phyloP scores from a whole-genome alignment of 805 yeast genomes.

The Candida berthetii region DNA sequence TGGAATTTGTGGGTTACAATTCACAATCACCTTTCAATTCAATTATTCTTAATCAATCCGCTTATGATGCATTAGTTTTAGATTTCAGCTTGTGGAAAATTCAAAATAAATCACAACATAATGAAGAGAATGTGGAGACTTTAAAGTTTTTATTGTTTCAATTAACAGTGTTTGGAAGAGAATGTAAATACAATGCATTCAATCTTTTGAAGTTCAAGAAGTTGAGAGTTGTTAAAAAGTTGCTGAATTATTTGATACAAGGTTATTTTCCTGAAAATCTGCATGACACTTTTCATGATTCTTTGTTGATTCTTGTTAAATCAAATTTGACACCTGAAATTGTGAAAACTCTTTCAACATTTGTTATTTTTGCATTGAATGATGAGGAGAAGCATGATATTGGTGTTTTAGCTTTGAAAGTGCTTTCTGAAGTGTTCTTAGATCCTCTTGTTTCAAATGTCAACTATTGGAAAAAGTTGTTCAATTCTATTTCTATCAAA shows the following conservation, averaged over 20 bases:
- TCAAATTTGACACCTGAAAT: conserved; percentile 49
- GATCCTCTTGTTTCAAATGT: conserved; percentile 33
- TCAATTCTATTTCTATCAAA: conserved; percentile 55
- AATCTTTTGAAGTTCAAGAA: conserved; percentile 48
- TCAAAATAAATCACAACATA: background rate
- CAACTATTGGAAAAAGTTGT: conserved; percentile 36
- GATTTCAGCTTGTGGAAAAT: conserved; percentile 59
- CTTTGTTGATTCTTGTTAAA: conserved; percentile 33
- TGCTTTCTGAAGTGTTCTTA: conserved; percentile 22
- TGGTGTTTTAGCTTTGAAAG: conserved; percentile 23
- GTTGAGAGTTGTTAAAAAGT: conserved; percentile 37
- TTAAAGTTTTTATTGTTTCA: conserved; percentile 52
- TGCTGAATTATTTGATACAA: conserved; percentile 20
- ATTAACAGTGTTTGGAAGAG: conserved; percentile 46
- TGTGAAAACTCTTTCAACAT: conserved; percentile 45
- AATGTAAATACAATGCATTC: conserved; percentile 42
- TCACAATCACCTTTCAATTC: conserved; percentile 46
- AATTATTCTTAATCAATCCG: conserved; percentile 44
- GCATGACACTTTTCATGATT: conserved; percentile 29
- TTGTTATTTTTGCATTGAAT: conserved; percentile 41
- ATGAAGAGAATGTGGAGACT: conserved; percentile 30
- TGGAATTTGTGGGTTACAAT: conserved; percentile 53
- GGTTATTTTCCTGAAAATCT: conserved; percentile 28
- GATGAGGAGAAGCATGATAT: conserved; percentile 18
- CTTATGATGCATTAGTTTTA: conserved; percentile 51